These are phyloP conservation scores for Pleurotus eryngii DNA, from an alignment of 768 basidiomycete species.

Conservation along the genomic window DNA sequence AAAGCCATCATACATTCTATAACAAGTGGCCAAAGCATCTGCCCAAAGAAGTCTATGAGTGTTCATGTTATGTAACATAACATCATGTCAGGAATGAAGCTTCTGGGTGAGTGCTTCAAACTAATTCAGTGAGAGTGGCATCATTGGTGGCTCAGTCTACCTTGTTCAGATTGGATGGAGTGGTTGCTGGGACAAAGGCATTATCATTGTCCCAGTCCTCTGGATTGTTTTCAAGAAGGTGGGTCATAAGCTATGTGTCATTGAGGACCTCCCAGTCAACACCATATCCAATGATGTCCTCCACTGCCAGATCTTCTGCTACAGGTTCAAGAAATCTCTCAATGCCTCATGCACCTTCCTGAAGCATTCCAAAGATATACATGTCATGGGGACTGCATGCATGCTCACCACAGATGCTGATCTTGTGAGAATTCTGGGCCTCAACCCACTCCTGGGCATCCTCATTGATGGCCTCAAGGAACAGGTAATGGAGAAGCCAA, in stretches of 20 bases:
- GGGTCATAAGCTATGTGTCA: slow-evolving; percentile 7
- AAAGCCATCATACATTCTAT: no score
- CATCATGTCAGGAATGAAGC: no score
- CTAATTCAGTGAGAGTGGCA: no score
- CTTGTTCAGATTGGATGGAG: background rate
- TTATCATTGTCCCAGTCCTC: slow-evolving; percentile 8
- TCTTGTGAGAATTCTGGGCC: slow-evolving; percentile 25
- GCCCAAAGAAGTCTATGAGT: no score
- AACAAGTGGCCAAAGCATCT: no score
- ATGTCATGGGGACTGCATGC: slow-evolving; percentile 13
- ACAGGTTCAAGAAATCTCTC: background rate
- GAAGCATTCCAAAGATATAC: slow-evolving; percentile 16
- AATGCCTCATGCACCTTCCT: slow-evolving; percentile 14
- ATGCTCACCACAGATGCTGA: slow-evolving; percentile 11
- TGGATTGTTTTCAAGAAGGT: slow-evolving; percentile 12
- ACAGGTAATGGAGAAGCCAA: slow-evolving; percentile 28
- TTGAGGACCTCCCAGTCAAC: slow-evolving; percentile 14
- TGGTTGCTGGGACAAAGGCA: slow-evolving; percentile 5
- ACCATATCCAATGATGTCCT: slow-evolving; percentile 10
- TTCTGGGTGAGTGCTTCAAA: no score
- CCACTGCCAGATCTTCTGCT: background rate
- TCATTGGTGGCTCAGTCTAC: background rate
- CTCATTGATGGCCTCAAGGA: slow-evolving; percentile 18
- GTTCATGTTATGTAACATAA: no score
- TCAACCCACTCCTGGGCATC: slow-evolving; percentile 24